Base-by-base conservation (phyloP, 805 yeast species). In the Pichia manshurica region DNA sequence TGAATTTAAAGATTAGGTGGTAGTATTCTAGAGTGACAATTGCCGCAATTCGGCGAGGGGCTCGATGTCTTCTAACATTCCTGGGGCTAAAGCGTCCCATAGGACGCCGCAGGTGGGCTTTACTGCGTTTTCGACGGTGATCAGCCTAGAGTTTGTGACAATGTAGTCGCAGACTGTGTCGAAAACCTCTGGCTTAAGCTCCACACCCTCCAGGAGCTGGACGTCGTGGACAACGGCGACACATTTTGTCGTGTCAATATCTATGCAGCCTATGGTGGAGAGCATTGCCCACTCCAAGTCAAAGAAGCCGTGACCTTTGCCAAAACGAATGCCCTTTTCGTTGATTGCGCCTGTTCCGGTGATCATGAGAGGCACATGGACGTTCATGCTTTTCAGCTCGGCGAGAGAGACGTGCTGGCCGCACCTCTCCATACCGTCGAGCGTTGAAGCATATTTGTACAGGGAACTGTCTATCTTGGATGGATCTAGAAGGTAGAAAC, bases 331-430 rank as follows among this genome's bases (percentile, higher is more conserved):
- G 16, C 66, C 66, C 39, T 55, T 55, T 39, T 53, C 51, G 44
- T 62, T 62, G 34, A 62, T 60, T 16, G 66, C 66, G 28, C 65
- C 65, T 1, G 66, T 60, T 7, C 65, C 66, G 6, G 66, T 62
- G 15, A 62, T 50, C 65, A 62, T 60, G 12, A 53, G 51, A 43
- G 58, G 60, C 10, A 60, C 53, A 29, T 47, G 39, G 16, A 61
- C 36, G 7, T 47, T 36, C 17, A 35, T 15, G 7, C 52, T 50
- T 39, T 50, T 52, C 25, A 62, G 47, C 16, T 56, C 53, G 15
- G 47, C 21, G 5, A 61, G 45, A 1, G 59, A 51, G 4, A 58
- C 45, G 20, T 50, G 63, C 13, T 39, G 29, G 15, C 50, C 62
- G 8, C 54, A 48, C 42, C 55, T 59, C 37, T 62, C 66, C 64